These are phyloP conservation scores for Pseudogymnoascus sp. DNA, from an alignment of 2,329 filamentous ascomycete genomes.

Conservation along the genomic window DNA sequence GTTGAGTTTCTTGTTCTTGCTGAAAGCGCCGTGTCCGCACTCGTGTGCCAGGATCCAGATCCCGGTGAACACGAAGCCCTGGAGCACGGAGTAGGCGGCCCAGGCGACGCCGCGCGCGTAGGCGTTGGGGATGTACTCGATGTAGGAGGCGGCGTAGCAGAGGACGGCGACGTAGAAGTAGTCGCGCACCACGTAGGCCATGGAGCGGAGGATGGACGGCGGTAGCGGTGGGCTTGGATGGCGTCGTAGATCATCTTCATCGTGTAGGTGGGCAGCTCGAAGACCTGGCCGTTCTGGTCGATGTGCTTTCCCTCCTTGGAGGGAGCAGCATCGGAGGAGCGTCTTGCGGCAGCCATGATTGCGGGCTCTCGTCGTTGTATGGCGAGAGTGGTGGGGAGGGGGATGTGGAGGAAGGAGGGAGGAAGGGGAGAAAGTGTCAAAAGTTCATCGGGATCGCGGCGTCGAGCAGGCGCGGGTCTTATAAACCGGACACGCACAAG, in stretches of 20 bases:
- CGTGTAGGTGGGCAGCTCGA: constrained; percentile 25
- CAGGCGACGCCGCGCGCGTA: constrained; percentile 43
- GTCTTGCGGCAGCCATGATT: not conserved
- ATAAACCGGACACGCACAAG: not conserved
- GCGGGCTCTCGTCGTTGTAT: not conserved
- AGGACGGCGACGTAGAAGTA: constrained; percentile 42
- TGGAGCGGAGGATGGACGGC: constrained; percentile 44
- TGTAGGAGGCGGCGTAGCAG: constrained; percentile 46
- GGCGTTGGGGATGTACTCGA: constrained; percentile 42
- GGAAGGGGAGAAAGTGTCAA: constrained; percentile 6
- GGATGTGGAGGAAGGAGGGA: not conserved
- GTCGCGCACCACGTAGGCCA: constrained; percentile 52
- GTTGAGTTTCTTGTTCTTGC: constrained; percentile 49
- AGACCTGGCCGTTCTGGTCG: constrained; percentile 16
- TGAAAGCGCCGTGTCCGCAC: constrained; percentile 64
- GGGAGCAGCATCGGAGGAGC: not conserved
- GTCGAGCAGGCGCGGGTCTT: not conserved
- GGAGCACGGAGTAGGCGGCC: constrained; percentile 54
- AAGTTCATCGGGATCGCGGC: constrained; percentile 4
- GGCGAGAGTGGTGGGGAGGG: not conserved
- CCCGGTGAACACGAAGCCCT: constrained; percentile 61
- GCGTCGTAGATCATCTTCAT: constrained; percentile 33
- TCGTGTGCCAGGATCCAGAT: constrained; percentile 68
- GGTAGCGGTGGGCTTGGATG: constrained; percentile 57
- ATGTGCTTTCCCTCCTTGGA: constrained; percentile 13